A percentile compares a stretch with the other conserved stretches of the same genome.
Evolutionary conservation across 345 rosid genomes (phyloP).

Genomic region (Gossypium sturtianum): DNA sequence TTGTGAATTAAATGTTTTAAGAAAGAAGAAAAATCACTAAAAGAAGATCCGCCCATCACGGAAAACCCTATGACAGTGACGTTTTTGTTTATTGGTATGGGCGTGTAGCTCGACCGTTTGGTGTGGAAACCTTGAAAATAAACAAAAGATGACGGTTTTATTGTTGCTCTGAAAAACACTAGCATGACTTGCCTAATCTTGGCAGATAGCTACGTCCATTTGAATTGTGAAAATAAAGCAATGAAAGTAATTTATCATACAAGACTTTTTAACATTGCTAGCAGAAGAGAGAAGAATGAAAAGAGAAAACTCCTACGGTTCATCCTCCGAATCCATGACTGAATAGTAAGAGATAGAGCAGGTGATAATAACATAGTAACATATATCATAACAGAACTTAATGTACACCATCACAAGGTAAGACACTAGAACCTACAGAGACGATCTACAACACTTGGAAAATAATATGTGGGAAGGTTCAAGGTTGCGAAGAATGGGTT

Average conservation of each 20-base stretch:
- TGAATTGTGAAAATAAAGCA: conserved; percentile 2
- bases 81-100: not conserved
- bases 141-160: not conserved
- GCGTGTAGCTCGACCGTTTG: conserved; percentile 7
- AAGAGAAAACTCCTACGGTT: not conserved
- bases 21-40: not conserved
- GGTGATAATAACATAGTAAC: conserved; percentile 13
- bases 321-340: not conserved
- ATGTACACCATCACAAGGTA: conserved; percentile 35
- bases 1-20: not conserved
- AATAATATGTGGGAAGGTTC: not conserved
- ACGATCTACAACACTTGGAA: conserved; percentile 16
- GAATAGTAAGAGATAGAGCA: conserved; percentile 6
- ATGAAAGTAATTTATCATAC: not conserved
- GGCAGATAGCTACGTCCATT: not conserved
- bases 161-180: conserved; percentile 5
- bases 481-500: conserved; percentile 24
- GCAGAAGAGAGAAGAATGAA: not conserved
- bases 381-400: conserved; percentile 16
- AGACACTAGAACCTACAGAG: conserved; percentile 12
- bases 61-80: not conserved
- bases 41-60: conserved; percentile 6
- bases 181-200: conserved; percentile 1
- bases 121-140: not conserved
- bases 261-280: not conserved